phyloP scores from a whole-genome alignment of 1,139 yeast genomes.

The Pichia sp. region DNA sequence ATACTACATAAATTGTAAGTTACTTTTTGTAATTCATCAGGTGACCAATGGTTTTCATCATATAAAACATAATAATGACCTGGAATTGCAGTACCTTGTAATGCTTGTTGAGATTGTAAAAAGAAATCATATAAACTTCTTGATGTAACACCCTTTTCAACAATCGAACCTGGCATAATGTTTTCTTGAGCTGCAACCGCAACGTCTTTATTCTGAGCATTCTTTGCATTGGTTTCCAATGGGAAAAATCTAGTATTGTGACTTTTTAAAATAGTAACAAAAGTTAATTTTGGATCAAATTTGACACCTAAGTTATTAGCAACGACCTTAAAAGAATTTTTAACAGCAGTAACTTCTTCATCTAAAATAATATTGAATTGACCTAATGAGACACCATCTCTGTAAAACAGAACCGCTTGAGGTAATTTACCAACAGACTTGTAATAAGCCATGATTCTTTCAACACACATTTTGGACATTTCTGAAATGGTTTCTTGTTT shows the following conservation, averaged over 20 bases:
- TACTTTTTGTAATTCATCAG: constrained; percentile 26
- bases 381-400: constrained; percentile 31
- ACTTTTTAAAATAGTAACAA: constrained; percentile 25
- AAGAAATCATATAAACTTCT: constrained; percentile 28
- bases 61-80: constrained; percentile 30
- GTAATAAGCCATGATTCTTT: constrained; percentile 23
- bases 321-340: constrained; percentile 20
- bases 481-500: constrained; percentile 25
- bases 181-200: constrained; percentile 23
- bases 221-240: constrained; percentile 23
- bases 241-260: constrained; percentile 31
- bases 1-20: constrained; percentile 28
- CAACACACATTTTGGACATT: constrained; percentile 24
- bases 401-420: constrained; percentile 25
- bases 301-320: constrained; percentile 14
- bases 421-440: constrained; percentile 24
- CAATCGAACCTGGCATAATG: constrained; percentile 28
- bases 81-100: constrained; percentile 31
- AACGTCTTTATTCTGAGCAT: constrained; percentile 16
- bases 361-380: constrained; percentile 27
- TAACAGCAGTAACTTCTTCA: constrained; percentile 26
- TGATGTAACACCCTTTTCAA: constrained; percentile 29
- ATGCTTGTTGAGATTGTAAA: constrained; percentile 29
- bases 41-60: constrained; percentile 27
- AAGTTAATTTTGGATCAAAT: constrained; percentile 27